Evolutionary conservation across 495 filamentous ascomycete genomes (phyloP).

Genomic region (Halenospora varia): DNA sequence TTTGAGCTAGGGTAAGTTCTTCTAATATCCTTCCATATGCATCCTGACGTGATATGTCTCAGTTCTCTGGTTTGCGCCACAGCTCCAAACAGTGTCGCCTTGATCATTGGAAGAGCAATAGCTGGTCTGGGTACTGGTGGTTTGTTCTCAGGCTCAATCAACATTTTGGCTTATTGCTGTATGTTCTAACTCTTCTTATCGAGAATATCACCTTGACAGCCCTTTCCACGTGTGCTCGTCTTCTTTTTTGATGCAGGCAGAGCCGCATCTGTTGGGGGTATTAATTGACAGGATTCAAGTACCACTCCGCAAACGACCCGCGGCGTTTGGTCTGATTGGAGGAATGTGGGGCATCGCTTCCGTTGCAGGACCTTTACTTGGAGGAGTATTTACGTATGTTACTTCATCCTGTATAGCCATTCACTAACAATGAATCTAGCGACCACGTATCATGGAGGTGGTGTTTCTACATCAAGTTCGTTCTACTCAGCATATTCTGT

Average conservation of each 20-base stretch:
- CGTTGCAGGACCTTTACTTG: slow-evolving; percentile 59
- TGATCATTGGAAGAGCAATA: slow-evolving; percentile 61
- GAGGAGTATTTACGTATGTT: slow-evolving; percentile 41
- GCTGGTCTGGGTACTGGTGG: slow-evolving; percentile 55
- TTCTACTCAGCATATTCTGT: background rate
- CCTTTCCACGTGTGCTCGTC: no score
- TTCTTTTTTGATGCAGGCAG: background rate
- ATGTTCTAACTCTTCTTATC: background rate
- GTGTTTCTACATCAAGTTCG: slow-evolving; percentile 52
- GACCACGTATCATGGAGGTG: slow-evolving; percentile 46
- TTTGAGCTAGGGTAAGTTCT: slow-evolving; percentile 53
- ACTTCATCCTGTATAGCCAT: no score
- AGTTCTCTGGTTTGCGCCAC: slow-evolving; percentile 59
- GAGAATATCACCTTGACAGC: no score
- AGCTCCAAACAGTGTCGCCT: slow-evolving; percentile 50
- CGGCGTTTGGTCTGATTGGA: slow-evolving; percentile 74
- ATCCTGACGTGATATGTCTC: background rate
- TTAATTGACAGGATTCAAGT: no score
- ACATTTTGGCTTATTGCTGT: slow-evolving; percentile 29
- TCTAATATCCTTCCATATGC: background rate
- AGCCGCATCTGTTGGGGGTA: no score
- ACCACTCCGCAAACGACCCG: slow-evolving; percentile 63
- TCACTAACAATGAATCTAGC: slow-evolving; percentile 20
- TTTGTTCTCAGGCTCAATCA: slow-evolving; percentile 43
- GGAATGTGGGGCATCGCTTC: slow-evolving; percentile 81